Conservation (phyloP, 139 green algal genomes). For the Micractinium sp. region DNA sequence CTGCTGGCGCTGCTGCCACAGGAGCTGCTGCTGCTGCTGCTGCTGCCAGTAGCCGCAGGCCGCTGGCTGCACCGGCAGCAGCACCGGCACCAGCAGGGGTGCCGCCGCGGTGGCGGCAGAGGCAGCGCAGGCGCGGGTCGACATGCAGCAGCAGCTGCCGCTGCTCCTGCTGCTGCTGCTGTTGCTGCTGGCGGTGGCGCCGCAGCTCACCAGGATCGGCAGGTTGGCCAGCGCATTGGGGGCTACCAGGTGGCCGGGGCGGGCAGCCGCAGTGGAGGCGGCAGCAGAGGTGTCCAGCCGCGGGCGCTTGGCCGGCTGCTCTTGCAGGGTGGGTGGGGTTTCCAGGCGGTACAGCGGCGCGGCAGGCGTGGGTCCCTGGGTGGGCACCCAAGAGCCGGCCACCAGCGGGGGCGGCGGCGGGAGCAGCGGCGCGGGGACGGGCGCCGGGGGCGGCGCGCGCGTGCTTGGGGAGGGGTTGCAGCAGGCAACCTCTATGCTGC, state of each 20-base stretch:
- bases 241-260: not conserved
- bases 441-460: not conserved
- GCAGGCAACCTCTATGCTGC: not conserved
- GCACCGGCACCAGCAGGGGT: not conserved
- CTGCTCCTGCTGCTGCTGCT: not conserved
- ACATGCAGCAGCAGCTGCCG: not conserved
- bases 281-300: not conserved
- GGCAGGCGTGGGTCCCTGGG: not conserved
- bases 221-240: not conserved
- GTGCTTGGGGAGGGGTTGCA: not conserved
- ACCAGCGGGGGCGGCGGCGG: not conserved
- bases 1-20: not conserved
- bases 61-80: not conserved
- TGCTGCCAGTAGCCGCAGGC: not conserved
- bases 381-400: not conserved
- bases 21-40: not conserved
- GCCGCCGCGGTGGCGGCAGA: too few species aligned
- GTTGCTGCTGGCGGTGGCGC: not conserved
- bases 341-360: not conserved
- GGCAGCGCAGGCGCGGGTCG: too few species aligned
- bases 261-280: not conserved
- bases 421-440: not conserved
- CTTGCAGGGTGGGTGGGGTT: not conserved
- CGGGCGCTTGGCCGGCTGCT: not conserved
- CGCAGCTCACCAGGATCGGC: not conserved